Evolutionary conservation across 192 early-diverging fungal genomes (phyloP).

Genomic region (Gamsiella multidivaricata): DNA sequence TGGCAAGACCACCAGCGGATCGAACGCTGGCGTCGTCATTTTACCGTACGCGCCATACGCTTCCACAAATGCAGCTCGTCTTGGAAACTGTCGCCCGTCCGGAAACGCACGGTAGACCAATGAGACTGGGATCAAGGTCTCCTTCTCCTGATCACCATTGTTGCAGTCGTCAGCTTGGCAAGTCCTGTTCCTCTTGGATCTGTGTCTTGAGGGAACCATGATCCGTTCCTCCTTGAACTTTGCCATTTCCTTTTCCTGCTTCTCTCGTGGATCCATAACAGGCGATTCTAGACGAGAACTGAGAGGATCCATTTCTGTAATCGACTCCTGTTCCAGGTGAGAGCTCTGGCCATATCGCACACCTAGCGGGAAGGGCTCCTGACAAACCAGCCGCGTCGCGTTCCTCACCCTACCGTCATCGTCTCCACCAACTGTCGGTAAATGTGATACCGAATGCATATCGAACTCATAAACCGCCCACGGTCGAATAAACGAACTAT

Average conservation of each 20-base stretch:
- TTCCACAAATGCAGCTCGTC: conserved; percentile 20
- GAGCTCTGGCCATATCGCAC: conserved; percentile 14
- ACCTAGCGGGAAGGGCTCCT: conserved; percentile 23
- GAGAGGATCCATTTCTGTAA: too few relatives aligned
- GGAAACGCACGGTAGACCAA: conserved; percentile 15
- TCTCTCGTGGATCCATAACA: background rate
- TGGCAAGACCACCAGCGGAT: conserved; percentile 13
- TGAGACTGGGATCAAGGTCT: conserved; percentile 27
- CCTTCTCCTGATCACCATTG: background rate
- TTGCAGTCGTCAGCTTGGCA: background rate
- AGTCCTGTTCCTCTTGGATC: conserved; percentile 8
- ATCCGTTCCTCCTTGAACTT: conserved; percentile 35
- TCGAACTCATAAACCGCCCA: conserved; percentile 45
- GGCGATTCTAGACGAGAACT: background rate
- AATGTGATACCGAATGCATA: conserved; percentile 16
- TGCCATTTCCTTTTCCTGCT: conserved; percentile 22
- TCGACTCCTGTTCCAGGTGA: background rate
- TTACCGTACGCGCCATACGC: conserved; percentile 46
- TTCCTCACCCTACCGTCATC: conserved; percentile 17
- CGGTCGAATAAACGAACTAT: conserved; percentile 39
- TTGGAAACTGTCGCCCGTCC: conserved; percentile 21
- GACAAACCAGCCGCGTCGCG: conserved; percentile 28
- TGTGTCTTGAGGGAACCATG: conserved; percentile 37
- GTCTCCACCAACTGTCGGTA: background rate
- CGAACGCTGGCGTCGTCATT: conserved; percentile 17